These are phyloP conservation scores for Eleusine indica DNA, from an alignment of 176 grass and related monocot genomes.

Conservation along the genomic window DNA sequence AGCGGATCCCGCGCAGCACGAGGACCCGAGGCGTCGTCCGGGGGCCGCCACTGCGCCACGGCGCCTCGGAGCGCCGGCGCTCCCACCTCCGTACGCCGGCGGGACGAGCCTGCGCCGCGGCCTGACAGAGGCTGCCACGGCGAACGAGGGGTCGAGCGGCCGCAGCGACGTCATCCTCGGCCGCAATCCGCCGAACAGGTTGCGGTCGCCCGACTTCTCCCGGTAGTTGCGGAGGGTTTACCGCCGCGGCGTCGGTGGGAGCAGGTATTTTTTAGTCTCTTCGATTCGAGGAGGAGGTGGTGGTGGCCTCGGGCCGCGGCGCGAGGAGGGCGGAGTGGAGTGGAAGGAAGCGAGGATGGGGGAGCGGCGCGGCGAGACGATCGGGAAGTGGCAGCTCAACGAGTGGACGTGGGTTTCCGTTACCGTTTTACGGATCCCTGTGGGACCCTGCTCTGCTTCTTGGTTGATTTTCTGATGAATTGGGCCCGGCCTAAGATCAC, in stretches of 20 bases:
- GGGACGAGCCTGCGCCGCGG: not conserved
- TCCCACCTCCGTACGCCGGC: not conserved
- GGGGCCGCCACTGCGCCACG: not conserved
- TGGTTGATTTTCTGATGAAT: not conserved
- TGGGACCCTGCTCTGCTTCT: not conserved
- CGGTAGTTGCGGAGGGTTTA: not conserved
- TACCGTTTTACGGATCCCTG: not conserved
- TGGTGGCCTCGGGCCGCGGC: not conserved
- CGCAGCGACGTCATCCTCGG: conserved; percentile 49
- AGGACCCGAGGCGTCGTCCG: conserved; percentile 14
- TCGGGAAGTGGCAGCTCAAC: conserved; percentile 11
- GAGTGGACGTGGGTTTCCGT: conserved; percentile 30
- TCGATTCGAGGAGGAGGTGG: not conserved
- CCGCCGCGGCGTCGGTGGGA: not conserved
- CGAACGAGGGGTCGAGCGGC: conserved; percentile 46
- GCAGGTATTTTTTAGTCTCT: not conserved
- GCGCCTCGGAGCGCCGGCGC: not conserved
- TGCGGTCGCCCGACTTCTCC: not conserved
- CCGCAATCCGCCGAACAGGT: conserved; percentile 39
- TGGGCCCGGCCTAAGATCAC: no score
- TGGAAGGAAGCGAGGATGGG: not conserved
- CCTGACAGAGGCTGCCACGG: not conserved
- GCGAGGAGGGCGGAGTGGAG: not conserved
- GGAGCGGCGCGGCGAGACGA: not conserved
- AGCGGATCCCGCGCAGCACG: conserved; percentile 32